Evolutionary conservation across 2,329 filamentous ascomycete genomes (phyloP), one percentile per base, ranked within the genome.

Genomic region (Colletotrichum falcatum): DNA sequence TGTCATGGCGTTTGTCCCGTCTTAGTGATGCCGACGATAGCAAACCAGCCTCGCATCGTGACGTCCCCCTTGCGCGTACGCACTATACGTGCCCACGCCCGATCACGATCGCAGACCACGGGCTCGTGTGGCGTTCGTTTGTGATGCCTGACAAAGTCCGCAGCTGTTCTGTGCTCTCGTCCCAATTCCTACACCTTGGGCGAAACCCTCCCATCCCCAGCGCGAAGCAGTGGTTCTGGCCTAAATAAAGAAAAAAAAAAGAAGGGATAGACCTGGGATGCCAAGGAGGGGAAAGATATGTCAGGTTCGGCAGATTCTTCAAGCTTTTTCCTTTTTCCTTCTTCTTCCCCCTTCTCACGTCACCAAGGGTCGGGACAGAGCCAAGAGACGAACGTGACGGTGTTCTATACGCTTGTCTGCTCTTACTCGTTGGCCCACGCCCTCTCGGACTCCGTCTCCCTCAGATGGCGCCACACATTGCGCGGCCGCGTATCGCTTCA

Each of bases 341-440:
- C n/a, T n/a, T n/a, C n/a, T n/a, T n/a, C n/a, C n/a, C n/a, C n/a
- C 18, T 37, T 37, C 14, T 18, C 46, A 60, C 49, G 56, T 49
- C 56, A 56, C 63, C 63, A n/a, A 66, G 56, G 55, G 61, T 66
- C 56, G 51, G 56, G 46, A 58, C 55, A 70, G 63, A 26, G 63
- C 49, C 62, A 49, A 61, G n/a, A 56, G 54, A 35, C 33, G 26
- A 37, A 37, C 37, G 30, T 48, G 62, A 66, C 66, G 56, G 58
- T 66, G 51, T 51, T 26, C 51, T 60, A 28, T 9, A 63, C 49
- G 33, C 8, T 30, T 44, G 42, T 44, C 20, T 33, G 42, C 18
- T 46, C 39, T 59, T 23, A 37, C 30, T 20, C 20, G 23, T 37
- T 39, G 58, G 59, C 14, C 30, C 39, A 12, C 14, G 33, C 20